Evolutionary conservation across 306 rosid genomes (phyloP).

Genomic region (Ziziphus jujuba): DNA sequence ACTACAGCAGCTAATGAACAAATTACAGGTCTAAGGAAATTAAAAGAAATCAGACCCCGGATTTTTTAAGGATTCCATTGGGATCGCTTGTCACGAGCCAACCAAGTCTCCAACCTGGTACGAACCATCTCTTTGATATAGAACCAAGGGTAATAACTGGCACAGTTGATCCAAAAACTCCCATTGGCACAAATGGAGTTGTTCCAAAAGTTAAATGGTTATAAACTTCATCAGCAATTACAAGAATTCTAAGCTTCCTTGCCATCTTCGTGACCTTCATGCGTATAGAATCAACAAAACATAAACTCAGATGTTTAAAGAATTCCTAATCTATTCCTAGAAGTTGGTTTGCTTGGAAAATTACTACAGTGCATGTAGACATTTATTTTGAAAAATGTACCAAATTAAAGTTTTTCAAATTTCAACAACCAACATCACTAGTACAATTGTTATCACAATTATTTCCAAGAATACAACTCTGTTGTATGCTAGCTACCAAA

Average conservation of each 20-base stretch:
- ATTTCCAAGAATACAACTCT: too few species aligned
- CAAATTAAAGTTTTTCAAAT: too few species aligned
- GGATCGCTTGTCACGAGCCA: slow-evolving; percentile 43
- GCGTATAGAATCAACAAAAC: not conserved
- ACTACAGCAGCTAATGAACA: not conserved
- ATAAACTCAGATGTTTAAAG: too few species aligned
- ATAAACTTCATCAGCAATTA: slow-evolving; percentile 48
- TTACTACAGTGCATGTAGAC: too few species aligned
- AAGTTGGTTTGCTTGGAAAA: too few species aligned
- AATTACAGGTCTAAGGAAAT: not conserved
- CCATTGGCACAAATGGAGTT: slow-evolving; percentile 49
- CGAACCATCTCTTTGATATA: slow-evolving; percentile 44
- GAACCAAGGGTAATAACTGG: slow-evolving; percentile 52
- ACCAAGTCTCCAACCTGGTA: slow-evolving; percentile 56
- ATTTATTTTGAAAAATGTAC: too few species aligned
- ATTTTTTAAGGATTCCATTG: slow-evolving; percentile 26
- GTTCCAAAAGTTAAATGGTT: slow-evolving; percentile 37
- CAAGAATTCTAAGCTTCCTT: slow-evolving; percentile 43
- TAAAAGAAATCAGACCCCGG: slow-evolving; percentile 34
- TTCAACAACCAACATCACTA: too few species aligned
- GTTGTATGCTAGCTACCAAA: too few species aligned
- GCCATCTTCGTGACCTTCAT: slow-evolving; percentile 48
- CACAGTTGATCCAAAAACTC: slow-evolving; percentile 34
- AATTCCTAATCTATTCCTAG: too few species aligned
- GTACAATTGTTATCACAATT: too few species aligned